phyloP scores from a whole-genome alignment of 345 rosid species.

The Salix dunnii region DNA sequence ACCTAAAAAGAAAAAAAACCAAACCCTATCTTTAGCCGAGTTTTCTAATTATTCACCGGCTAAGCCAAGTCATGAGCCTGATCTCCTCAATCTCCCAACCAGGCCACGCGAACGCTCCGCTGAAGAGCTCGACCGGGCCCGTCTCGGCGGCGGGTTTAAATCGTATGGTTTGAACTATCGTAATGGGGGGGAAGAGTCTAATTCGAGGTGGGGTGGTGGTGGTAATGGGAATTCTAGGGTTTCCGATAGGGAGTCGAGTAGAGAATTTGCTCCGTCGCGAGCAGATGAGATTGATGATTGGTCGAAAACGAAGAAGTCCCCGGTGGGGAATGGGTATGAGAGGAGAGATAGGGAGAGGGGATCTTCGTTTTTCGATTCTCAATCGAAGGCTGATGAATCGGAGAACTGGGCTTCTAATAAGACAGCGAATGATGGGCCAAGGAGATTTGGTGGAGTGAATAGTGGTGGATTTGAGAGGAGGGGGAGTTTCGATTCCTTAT shows the following conservation, averaged over 20 bases:
- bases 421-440: slow-evolving; percentile 21
- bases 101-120: slow-evolving; percentile 86
- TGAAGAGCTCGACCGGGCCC: slow-evolving; percentile 74
- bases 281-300: slow-evolving; percentile 94
- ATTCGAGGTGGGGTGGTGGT: slow-evolving; percentile 48
- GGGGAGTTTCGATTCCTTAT: slow-evolving; percentile 63
- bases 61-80: slow-evolving; percentile 34
- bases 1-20: slow-evolving; percentile 72
- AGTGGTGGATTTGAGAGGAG: slow-evolving; percentile 48
- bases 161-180: slow-evolving; percentile 32
- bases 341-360: slow-evolving; percentile 33
- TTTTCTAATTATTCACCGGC: slow-evolving; percentile 36
- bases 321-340: slow-evolving; percentile 38
- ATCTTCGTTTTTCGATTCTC: slow-evolving; percentile 56
- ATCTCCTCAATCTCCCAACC: slow-evolving; percentile 63
- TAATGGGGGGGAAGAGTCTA: slow-evolving; percentile 47
- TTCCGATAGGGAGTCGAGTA: slow-evolving; percentile 40
- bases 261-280: slow-evolving; percentile 63
- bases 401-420: slow-evolving; percentile 76
- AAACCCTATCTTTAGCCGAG: slow-evolving; percentile 64
- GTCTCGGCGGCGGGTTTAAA: slow-evolving; percentile 77
- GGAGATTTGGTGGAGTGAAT: slow-evolving; percentile 37
- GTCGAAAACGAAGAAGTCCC: slow-evolving; percentile 63
- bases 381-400: slow-evolving; percentile 84
- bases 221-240: slow-evolving; percentile 39